Evolutionary conservation across 2,329 filamentous ascomycete genomes (phyloP).

Genomic region (Rhexocercosporidium sp.): DNA sequence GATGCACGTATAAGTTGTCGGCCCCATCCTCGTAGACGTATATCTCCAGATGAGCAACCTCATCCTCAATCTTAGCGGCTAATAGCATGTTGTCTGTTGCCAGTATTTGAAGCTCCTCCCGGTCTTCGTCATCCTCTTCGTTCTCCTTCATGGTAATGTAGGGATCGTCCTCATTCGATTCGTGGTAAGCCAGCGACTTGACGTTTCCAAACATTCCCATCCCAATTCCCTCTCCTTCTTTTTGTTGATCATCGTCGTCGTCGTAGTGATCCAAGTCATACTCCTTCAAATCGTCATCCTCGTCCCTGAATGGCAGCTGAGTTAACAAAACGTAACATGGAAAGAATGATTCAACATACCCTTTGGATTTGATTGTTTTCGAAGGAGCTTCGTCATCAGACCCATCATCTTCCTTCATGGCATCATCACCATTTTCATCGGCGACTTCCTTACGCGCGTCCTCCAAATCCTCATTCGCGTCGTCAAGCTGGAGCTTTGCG

Average conservation of each 20-base stretch:
- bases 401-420: conserved; percentile 46
- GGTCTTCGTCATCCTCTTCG: conserved; percentile 74
- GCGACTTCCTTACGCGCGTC: conserved; percentile 51
- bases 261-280: conserved; percentile 98
- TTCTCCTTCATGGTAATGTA: conserved; percentile 87
- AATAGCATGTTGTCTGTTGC: conserved; percentile 92
- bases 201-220: conserved; percentile 96
- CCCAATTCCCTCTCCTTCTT: conserved; percentile 66
- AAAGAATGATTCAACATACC: conserved; percentile 43
- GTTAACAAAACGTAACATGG: conserved; percentile 34
- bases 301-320: conserved; percentile 45
- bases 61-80: conserved; percentile 93
- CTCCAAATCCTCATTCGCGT: conserved; percentile 85
- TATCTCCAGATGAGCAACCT: conserved; percentile 93
- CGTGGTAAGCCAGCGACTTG: conserved; percentile 91
- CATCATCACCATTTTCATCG: conserved; percentile 39
- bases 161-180: conserved; percentile 91
- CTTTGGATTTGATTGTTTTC: conserved; percentile 45
- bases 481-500: conserved; percentile 72
- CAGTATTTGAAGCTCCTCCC: conserved; percentile 91
- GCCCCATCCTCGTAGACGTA: conserved; percentile 96
- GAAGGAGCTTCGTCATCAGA: conserved; percentile 37
- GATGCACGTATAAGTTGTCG: conserved; percentile 98
- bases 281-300: conserved; percentile 91
- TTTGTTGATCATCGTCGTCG: conserved; percentile 77